A percentile compares a stretch with the other conserved stretches of the same genome.
phyloP scores from a whole-genome alignment of 140 eudicot species.

The Oenanthe javanica region DNA sequence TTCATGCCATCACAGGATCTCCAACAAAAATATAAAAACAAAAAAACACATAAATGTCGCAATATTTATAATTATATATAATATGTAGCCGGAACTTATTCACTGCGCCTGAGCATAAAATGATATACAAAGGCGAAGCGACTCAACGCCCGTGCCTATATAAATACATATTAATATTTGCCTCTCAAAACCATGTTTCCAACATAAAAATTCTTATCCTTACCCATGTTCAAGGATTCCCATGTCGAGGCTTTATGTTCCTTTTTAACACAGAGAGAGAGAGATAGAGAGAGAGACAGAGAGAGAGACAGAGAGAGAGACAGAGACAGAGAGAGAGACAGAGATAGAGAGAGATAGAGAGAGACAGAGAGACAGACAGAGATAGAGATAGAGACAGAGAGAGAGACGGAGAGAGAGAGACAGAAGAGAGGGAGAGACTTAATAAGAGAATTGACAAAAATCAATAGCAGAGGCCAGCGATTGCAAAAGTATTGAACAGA shows the following conservation, averaged over 20 bases:
- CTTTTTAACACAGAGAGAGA: too few species aligned
- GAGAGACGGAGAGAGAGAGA: not conserved
- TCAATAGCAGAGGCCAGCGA: too few species aligned
- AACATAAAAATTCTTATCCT: not conserved
- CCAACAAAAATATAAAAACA: not conserved
- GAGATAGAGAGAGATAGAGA: too few species aligned
- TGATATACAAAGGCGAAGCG: constrained; percentile 7
- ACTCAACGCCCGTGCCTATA: constrained; percentile 6
- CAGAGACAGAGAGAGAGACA: too few species aligned
- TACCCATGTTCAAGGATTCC: constrained; percentile 4
- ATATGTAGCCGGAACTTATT: constrained; percentile 2
- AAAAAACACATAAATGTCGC: too few species aligned
- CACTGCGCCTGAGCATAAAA: constrained; percentile 9
- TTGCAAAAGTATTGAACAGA: not conserved
- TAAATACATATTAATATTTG: not conserved
- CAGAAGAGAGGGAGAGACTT: not conserved
- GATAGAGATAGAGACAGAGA: not conserved
- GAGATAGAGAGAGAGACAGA: too few species aligned
- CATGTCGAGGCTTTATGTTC: not conserved
- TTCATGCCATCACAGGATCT: constrained; percentile 7
- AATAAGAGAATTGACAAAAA: too few species aligned
- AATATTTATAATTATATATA: not conserved
- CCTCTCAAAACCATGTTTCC: not conserved
- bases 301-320: too few species aligned
- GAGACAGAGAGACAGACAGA: too few species aligned